Percentiles rank a stretch among this genome's conserved stretches.
Conservation (phyloP, 2,329 filamentous ascomycete genomes). For the Trichophyton simii region DNA sequence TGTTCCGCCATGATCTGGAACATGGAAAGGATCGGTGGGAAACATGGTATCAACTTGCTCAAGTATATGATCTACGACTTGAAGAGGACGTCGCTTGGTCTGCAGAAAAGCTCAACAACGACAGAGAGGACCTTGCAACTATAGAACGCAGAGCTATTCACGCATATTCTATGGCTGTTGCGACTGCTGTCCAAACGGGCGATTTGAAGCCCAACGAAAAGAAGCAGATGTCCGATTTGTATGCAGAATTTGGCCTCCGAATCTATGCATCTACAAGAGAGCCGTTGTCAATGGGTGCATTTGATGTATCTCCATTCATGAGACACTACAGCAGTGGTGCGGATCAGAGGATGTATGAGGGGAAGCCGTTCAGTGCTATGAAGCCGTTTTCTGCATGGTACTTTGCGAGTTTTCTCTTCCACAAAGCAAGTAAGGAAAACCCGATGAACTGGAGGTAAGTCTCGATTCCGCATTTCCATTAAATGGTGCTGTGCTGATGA, state of each 20-base stretch:
- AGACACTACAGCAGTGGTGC: conserved; percentile 48
- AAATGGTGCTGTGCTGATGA: conserved; percentile 19
- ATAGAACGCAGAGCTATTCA: conserved; percentile 72
- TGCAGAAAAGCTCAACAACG: conserved; percentile 82
- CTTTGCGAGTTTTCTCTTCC: conserved; percentile 50
- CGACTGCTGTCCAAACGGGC: conserved; percentile 46
- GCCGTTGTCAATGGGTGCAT: conserved; percentile 56
- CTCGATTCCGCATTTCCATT: too few relatives aligned
- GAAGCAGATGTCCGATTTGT: conserved; percentile 51
- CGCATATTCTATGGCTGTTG: conserved; percentile 60
- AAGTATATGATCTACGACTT: conserved; percentile 76
- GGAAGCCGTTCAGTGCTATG: conserved; percentile 45
- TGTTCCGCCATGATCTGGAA: conserved; percentile 69
- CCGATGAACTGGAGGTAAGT: conserved; percentile 52
- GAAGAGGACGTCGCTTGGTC: conserved; percentile 82
- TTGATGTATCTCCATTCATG: conserved; percentile 48
- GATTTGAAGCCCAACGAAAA: conserved; percentile 43
- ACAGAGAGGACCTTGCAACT: conserved; percentile 58
- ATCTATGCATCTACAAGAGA: conserved; percentile 57
- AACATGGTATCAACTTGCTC: conserved; percentile 77
- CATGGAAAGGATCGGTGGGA: conserved; percentile 76
- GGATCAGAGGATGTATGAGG: conserved; percentile 44
- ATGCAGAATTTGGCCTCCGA: conserved; percentile 54
- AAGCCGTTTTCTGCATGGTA: conserved; percentile 51
- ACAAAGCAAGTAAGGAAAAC: conserved; percentile 45